Evolutionary conservation across 805 yeast genomes (phyloP).

Genomic region (Cyberlindnera nakhonratchasimensis): DNA sequence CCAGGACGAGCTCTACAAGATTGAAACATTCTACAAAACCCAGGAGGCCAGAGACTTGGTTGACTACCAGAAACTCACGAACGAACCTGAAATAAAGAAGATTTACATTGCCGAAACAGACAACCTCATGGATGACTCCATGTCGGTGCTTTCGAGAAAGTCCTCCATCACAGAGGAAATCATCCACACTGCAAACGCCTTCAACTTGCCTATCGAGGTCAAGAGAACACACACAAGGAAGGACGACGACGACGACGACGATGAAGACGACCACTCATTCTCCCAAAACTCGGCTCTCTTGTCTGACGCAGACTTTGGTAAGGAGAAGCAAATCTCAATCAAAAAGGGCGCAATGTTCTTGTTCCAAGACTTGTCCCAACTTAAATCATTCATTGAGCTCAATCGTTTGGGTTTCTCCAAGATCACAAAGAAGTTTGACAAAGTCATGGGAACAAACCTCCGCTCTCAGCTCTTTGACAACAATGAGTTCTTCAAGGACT

Average conservation of each 20-base stretch:
- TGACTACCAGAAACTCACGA: constrained; percentile 43
- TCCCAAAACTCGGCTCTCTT: constrained; percentile 47
- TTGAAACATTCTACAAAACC: constrained; percentile 47
- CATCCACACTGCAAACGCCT: constrained; percentile 19
- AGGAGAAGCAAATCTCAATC: constrained; percentile 57
- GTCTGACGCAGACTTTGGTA: constrained; percentile 45
- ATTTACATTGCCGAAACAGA: constrained; percentile 26
- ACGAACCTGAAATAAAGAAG: constrained; percentile 43
- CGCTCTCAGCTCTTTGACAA: constrained; percentile 47
- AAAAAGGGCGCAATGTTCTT: constrained; percentile 59
- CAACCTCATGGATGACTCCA: constrained; percentile 23
- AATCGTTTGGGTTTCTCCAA: constrained; percentile 85
- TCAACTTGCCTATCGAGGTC: constrained; percentile 22
- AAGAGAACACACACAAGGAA: neutral
- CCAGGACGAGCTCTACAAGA: constrained; percentile 45
- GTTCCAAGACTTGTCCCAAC: constrained; percentile 73
- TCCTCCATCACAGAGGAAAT: constrained; percentile 23
- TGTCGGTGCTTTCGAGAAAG: constrained; percentile 24
- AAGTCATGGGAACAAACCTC: constrained; percentile 56
- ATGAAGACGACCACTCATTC: constrained; percentile 38
- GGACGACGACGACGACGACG: constrained; percentile 37
- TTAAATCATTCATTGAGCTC: constrained; percentile 78
- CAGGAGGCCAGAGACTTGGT: constrained; percentile 45
- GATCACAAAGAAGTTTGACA: constrained; percentile 87
- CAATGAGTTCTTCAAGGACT: constrained; percentile 40